A percentile compares a stretch with the other conserved stretches of the same genome.
phyloP scores from a whole-genome alignment of 1,139 yeast species.

The Geotrichum aggregatum region DNA sequence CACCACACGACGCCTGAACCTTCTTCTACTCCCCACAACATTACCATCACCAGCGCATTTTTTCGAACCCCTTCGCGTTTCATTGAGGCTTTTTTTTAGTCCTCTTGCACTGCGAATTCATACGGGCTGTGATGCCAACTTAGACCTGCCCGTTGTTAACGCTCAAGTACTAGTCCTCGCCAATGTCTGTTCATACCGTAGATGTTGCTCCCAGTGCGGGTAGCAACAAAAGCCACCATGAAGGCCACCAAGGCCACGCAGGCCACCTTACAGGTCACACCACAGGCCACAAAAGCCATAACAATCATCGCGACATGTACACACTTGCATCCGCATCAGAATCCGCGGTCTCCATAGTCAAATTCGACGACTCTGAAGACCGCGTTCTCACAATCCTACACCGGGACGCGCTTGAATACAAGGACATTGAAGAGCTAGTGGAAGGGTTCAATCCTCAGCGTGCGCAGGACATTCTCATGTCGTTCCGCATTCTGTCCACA shows the following conservation, averaged over 20 bases:
- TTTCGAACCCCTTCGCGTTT: too few relatives aligned
- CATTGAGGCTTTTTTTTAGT: too few relatives aligned
- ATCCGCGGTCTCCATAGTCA: not conserved
- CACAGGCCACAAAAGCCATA: not conserved
- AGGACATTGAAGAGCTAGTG: conserved; percentile 32
- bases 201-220: too few relatives aligned
- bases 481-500: conserved; percentile 32
- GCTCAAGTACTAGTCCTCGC: too few relatives aligned
- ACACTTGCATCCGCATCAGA: not conserved
- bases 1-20: too few relatives aligned
- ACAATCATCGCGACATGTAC: not conserved
- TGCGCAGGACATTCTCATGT: conserved; percentile 33
- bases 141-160: too few relatives aligned
- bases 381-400: conserved; percentile 33
- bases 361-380: conserved; percentile 24
- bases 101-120: too few relatives aligned
- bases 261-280: too few relatives aligned
- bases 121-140: too few relatives aligned
- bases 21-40: too few relatives aligned
- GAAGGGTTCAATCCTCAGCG: conserved; percentile 28
- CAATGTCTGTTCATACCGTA: too few relatives aligned
- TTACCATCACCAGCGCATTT: too few relatives aligned
- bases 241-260: not conserved
- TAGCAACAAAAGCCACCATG: not conserved
- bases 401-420: conserved; percentile 25